Evolutionary conservation across 1,284 basidiomycete genomes (phyloP).

Genomic region (Pseudozyma flocculosa): DNA sequence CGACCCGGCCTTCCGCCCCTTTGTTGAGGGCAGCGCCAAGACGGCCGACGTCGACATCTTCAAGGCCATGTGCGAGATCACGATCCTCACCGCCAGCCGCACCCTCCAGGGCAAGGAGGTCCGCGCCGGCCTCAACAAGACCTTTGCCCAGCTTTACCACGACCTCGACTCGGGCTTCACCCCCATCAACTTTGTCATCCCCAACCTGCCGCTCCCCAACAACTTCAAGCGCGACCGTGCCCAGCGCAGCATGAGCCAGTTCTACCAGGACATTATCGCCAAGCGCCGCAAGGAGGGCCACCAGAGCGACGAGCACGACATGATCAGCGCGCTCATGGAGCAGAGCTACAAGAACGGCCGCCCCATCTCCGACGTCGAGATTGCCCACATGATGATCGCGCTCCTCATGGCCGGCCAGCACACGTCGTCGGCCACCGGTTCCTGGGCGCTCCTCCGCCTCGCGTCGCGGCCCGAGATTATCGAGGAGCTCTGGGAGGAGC

Average conservation of each 20-base stretch:
- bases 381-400: conserved; percentile 85
- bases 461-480: conserved; percentile 76
- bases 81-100: conserved; percentile 87
- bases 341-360: conserved; percentile 85
- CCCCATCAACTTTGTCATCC: conserved; percentile 78
- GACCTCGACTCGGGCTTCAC: conserved; percentile 77
- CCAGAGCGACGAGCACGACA: conserved; percentile 69
- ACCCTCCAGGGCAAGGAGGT: conserved; percentile 93
- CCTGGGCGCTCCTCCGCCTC: conserved; percentile 87
- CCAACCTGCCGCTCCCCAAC: conserved; percentile 84
- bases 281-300: conserved; percentile 66
- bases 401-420: conserved; percentile 86
- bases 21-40: conserved; percentile 17
- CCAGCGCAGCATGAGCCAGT: conserved; percentile 89
- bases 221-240: conserved; percentile 85
- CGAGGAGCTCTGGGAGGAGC: conserved; percentile 71
- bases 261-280: conserved; percentile 85
- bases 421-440: conserved; percentile 85
- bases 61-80: conserved; percentile 82
- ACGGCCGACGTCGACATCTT: conserved; percentile 59
- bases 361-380: conserved; percentile 78
- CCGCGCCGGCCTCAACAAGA: conserved; percentile 74
- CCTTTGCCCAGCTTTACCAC: conserved; percentile 80
- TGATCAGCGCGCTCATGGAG: conserved; percentile 84
- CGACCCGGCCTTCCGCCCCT: conserved; percentile 67